A percentile compares a stretch with the other conserved stretches of the same genome.
Conservation (phyloP, 305 asterid genomes). For the Fraxinus floribunda region DNA sequence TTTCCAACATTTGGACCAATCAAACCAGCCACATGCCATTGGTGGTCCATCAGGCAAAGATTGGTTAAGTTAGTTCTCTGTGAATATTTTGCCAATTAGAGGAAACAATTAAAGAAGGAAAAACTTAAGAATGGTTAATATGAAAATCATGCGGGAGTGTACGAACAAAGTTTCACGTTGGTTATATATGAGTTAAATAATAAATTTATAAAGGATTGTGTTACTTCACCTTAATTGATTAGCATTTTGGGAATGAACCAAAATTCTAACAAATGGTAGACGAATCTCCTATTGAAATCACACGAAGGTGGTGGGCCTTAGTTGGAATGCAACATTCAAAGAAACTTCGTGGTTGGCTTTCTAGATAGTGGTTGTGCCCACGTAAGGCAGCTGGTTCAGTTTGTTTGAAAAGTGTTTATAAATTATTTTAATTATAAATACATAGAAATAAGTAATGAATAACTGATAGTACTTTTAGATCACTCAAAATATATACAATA, state of each 20-base stretch:
- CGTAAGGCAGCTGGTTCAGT: not conserved
- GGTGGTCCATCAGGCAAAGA: conserved; percentile 28
- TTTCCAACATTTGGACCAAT: conserved; percentile 13
- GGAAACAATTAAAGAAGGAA: not conserved
- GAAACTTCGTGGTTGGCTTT: not conserved
- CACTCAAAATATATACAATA: not conserved
- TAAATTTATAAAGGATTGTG: not conserved
- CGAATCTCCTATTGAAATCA: not conserved
- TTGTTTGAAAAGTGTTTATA: not conserved
- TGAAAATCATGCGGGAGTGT: not conserved
- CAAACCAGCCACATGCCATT: conserved; percentile 27
- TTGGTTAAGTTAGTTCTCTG: conserved; percentile 16
- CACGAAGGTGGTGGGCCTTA: not conserved
- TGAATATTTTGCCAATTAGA: not conserved
- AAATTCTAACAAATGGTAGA: not conserved
- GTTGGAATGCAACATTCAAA: not conserved
- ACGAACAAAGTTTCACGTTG: not conserved
- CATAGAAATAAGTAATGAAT: not conserved
- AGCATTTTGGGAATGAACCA: not conserved
- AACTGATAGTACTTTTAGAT: not conserved
- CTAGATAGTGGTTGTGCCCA: not conserved
- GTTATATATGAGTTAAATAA: not conserved
- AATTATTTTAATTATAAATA: too few relatives aligned
- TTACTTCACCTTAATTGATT: not conserved
- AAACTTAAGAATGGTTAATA: not conserved